Evolutionary conservation across 2,329 filamentous ascomycete species (phyloP).

Genomic region (Waltergamsia citrina): DNA sequence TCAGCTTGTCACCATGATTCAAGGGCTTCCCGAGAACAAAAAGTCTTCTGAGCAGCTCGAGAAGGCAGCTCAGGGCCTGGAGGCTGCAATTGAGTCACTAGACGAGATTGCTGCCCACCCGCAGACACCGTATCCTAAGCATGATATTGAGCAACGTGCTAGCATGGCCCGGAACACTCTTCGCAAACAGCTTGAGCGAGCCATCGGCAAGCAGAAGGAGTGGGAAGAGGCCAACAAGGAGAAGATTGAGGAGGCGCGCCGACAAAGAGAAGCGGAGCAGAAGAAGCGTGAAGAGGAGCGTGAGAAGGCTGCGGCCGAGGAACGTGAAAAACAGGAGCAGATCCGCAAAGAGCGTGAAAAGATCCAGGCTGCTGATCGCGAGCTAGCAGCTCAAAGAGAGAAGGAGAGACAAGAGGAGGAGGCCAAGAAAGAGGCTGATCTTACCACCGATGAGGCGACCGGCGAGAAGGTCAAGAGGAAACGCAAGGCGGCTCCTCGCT

Average conservation of each 20-base stretch:
- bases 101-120: constrained; percentile 54
- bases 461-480: constrained; percentile 75
- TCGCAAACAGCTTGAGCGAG: constrained; percentile 80
- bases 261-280: constrained; percentile 72
- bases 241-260: constrained; percentile 73
- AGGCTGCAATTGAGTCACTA: constrained; percentile 69
- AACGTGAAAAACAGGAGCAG: constrained; percentile 67
- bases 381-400: constrained; percentile 62
- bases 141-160: constrained; percentile 87
- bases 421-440: constrained; percentile 51
- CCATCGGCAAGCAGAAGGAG: constrained; percentile 73
- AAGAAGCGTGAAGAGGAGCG: constrained; percentile 69
- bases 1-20: constrained; percentile 76
- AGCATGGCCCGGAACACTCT: constrained; percentile 97
- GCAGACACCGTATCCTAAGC: constrained; percentile 76
- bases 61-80: constrained; percentile 69
- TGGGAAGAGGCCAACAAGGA: constrained; percentile 91
- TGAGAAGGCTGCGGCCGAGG: constrained; percentile 55
- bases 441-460: constrained; percentile 73
- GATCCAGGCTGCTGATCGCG: constrained; percentile 68
- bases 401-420: constrained; percentile 50
- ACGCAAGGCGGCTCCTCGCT: constrained; percentile 42
- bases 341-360: constrained; percentile 78
- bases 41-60: constrained; percentile 74
- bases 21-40: constrained; percentile 64